phyloP scores from a whole-genome alignment of 352 stramenopile species.

The Phytopythium litorale region DNA sequence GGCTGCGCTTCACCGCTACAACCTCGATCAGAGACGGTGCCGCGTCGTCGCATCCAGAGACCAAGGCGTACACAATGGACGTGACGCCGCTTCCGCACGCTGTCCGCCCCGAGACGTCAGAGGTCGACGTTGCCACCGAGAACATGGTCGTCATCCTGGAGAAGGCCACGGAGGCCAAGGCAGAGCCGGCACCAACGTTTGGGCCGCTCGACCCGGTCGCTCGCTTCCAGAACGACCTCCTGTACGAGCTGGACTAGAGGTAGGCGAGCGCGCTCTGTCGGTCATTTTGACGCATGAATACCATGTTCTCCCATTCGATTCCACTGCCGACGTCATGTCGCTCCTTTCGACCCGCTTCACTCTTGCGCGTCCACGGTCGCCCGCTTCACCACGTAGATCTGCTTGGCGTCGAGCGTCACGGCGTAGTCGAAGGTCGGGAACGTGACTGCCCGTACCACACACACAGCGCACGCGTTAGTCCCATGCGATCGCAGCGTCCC shows the following conservation, averaged over 20 bases:
- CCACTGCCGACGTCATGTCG: background rate
- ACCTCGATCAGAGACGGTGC: background rate
- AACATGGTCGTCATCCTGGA: conserved; percentile 72
- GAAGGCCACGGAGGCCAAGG: conserved; percentile 13
- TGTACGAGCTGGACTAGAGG: conserved; percentile 61
- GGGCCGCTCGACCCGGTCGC: conserved; percentile 17
- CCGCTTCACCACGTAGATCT: conserved; percentile 79
- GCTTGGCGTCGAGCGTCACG: conserved; percentile 54
- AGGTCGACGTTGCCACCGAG: conserved; percentile 59
- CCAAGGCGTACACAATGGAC: conserved; percentile 26
- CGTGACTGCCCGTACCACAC: conserved; percentile 27
- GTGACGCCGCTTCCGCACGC: conserved; percentile 22
- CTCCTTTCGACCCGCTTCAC: background rate
- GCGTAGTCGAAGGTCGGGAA: conserved; percentile 66
- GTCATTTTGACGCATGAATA: background rate
- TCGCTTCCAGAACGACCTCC: conserved; percentile 67
- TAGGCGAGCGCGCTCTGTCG: background rate
- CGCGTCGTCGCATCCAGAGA: background rate
- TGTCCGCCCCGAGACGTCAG: conserved; percentile 23
- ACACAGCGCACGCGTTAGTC: background rate
- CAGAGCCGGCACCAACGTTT: background rate
- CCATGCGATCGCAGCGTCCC: background rate
- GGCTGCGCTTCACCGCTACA: conserved; percentile 22
- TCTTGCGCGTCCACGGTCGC: conserved; percentile 26
- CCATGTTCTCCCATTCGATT: background rate